Evolutionary conservation across 495 filamentous ascomycete genomes (phyloP), one percentile per base, ranked within the genome.

Genomic region (Lindgomyces ingoldianus): DNA sequence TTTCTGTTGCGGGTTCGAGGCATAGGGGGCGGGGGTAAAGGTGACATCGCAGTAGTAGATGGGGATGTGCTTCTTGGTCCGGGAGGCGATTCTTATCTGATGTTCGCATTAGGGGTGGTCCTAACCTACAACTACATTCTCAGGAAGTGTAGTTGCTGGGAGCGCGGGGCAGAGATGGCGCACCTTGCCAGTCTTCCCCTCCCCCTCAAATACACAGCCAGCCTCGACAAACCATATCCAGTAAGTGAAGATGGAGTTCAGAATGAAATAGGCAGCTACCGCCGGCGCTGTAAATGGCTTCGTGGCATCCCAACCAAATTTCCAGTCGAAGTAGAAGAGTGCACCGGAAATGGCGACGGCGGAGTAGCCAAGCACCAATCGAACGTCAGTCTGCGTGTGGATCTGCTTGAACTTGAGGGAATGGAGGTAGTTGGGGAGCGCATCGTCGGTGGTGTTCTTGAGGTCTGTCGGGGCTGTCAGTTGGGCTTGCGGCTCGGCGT

Each of bases 371-470:
- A 98, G 75, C 0, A 80, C 77, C 42, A 98, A 87, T 50, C 91
- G 90, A 45, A 94, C 81, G 73, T 97, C 91, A 69, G 85, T 84
- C 47, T 93, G 86, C 61, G 73, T 80, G 81, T 98, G 87, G 68
- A 88, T 85, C 74, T 93, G 91, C 25, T 75, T 81, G 82, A 95
- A 97, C 61, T 85, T 81, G 42, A 97, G 87, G 19, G 83, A 87
- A 75, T 85, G 91, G 51, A 98, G 86, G 78, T 97, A 97, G 76
- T 91, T 89, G n/a, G 87, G 83, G 49, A 98, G 85, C 57, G 91
- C 90, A 72, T 98, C 94, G 80, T 98, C 94, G 71, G 88, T 90
- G 19, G 92, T 95, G 74, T 95, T 96, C 77, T 98, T 98, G 59
- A 98, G 88, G 74, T 96, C 94, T 96, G 71, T 46, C 45, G 50